These are phyloP conservation scores for Fusarium acutatum DNA, from an alignment of 2,329 filamentous ascomycete genomes.

Conservation along the genomic window DNA sequence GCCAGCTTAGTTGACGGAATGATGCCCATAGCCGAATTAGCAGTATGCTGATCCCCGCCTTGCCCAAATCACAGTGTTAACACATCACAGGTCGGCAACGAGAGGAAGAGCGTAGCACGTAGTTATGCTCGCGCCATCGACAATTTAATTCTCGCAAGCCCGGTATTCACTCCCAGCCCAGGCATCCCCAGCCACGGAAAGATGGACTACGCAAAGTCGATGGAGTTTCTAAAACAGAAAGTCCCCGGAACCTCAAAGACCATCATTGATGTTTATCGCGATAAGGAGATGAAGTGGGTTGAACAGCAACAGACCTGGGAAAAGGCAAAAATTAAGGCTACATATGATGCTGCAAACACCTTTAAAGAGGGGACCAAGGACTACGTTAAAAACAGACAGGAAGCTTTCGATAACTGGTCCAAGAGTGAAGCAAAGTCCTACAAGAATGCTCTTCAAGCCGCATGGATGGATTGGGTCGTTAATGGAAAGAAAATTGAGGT, in stretches of 20 bases:
- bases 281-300: neutral
- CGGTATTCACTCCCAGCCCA: neutral
- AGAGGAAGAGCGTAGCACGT: neutral
- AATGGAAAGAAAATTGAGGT: neutral
- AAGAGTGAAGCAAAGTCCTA: neutral
- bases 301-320: neutral
- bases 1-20: neutral
- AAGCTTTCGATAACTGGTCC: neutral
- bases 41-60: neutral
- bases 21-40: neutral
- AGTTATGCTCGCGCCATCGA: neutral
- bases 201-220: neutral
- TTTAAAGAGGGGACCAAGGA: neutral
- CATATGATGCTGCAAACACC: neutral
- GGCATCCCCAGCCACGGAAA: neutral
- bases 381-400: neutral
- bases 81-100: neutral
- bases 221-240: neutral
- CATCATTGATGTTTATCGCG: neutral
- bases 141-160: neutral
- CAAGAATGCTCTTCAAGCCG: neutral
- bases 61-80: accelerated
- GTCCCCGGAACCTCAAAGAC: neutral
- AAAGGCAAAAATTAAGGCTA: neutral
- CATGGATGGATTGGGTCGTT: neutral